Evolutionary conservation across 345 rosid genomes (phyloP), one percentile per base, ranked within the genome.

Genomic region (Salix suchowensis): DNA sequence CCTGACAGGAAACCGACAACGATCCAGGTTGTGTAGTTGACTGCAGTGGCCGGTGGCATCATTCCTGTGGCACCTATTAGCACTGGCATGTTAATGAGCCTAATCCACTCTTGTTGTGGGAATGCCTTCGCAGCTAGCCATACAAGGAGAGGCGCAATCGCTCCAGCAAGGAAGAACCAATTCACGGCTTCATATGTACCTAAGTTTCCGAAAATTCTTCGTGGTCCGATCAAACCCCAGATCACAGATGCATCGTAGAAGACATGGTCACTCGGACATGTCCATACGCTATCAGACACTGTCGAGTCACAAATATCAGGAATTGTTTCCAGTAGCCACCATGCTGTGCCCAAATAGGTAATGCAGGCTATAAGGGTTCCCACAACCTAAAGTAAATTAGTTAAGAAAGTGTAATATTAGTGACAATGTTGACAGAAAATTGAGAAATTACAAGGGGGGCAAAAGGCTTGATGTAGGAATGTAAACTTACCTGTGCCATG

Each of bases 1-100:
- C 99, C 98, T 0, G 99, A 96, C 16, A 96, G 74, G 71, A 96
- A 96, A 8, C 98, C 99, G 0, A 82, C 85, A 32, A 91, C 70
- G 64, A 93, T 80, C 99, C 99, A 93, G 0, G 95, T 91, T 21
- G 98, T 93, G 87, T 90, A 96, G 87, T 93, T 96, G 30, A 96
- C 99, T 0, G 98, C 99, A n/a, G 99, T 93, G 0, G 99, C 99
- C 0, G 99, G 98, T 8, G 98, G 99, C 99, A 96, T 96, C 54
- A 62, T 81, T 48, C 97, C 91, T 15, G 92, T 92, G 0, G 98
- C 98, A 0, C 97, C 92, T 0, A 96, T 87, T 70, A 96, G 71
- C 34, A 96, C 97, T 0, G 97, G 99, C 97, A 96, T 92, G 87
- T 93, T 92, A 61, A 96, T 86, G 66, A 96, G 97, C 26, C 81